A percentile compares a stretch with the other conserved stretches of the same genome.
These are phyloP conservation scores for Tricholoma hemisulphureum DNA, from an alignment of 768 basidiomycete species.

Conservation along the genomic window DNA sequence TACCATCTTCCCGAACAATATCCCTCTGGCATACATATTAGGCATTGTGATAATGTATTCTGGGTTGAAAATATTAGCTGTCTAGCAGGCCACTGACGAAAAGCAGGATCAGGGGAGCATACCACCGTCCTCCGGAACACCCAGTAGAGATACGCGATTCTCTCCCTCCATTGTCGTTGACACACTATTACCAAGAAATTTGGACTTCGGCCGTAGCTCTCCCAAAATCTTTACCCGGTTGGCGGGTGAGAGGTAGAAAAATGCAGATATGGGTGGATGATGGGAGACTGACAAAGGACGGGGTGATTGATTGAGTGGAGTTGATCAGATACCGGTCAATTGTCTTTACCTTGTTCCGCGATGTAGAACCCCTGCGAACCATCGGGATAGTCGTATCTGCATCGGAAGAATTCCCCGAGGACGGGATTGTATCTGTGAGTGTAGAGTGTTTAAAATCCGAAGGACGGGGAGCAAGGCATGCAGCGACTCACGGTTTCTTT, in stretches of 20 bases:
- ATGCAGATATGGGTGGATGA: constrained; percentile 93
- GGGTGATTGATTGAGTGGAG: background rate
- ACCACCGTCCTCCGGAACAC: constrained; percentile 85
- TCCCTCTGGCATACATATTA: constrained; percentile 93
- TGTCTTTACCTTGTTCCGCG: constrained; percentile 82
- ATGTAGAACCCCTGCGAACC: constrained; percentile 93
- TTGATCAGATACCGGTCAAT: background rate
- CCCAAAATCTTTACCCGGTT: constrained; percentile 87
- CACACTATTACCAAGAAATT: constrained; percentile 95
- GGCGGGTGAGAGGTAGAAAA: constrained; percentile 90
- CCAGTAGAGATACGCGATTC: constrained; percentile 82
- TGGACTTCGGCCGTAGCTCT: constrained; percentile 92
- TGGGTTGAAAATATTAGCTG: constrained; percentile 26
- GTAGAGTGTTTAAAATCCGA: constrained; percentile 1
- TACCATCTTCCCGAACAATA: constrained; percentile 92
- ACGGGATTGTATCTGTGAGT: constrained; percentile 85
- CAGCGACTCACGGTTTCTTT: constrained; percentile 86
- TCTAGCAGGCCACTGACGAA: background rate
- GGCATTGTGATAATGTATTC: constrained; percentile 94
- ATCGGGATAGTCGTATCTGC: constrained; percentile 88
- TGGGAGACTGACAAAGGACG: constrained; percentile 70
- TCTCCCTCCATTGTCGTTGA: constrained; percentile 97
- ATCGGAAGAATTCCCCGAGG: constrained; percentile 97
- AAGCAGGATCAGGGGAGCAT: constrained; percentile 27
- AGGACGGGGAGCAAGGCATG: constrained; percentile 4